These are phyloP conservation scores for Fusarium succisae DNA, from an alignment of 2,329 filamentous ascomycete species.

Conservation along the genomic window DNA sequence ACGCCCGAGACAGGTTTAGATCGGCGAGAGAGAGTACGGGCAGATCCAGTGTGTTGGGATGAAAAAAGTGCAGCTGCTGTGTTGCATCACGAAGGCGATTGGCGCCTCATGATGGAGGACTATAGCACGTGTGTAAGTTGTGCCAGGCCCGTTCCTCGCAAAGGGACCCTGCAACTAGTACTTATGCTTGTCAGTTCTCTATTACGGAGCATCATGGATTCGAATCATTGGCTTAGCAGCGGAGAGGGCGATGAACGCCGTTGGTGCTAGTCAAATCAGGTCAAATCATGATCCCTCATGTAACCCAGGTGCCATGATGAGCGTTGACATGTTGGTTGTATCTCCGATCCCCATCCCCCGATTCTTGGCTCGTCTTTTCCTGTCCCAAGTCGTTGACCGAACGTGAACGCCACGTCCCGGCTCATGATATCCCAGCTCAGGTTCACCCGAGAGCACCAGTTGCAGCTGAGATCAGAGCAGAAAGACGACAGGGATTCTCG, in stretches of 20 bases:
- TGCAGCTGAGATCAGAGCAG: conserved; percentile 29
- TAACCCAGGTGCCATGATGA: conserved; percentile 29
- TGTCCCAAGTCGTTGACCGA: conserved; percentile 41
- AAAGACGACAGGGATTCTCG: conserved; percentile 10
- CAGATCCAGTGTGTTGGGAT: conserved; percentile 36
- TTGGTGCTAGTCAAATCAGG: conserved; percentile 22
- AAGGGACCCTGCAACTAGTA: conserved; percentile 18
- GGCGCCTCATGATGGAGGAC: conserved; percentile 37
- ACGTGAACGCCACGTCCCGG: conserved; percentile 4
- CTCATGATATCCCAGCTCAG: conserved; percentile 22
- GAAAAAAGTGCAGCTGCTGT: conserved; percentile 15
- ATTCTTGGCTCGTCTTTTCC: conserved; percentile 29
- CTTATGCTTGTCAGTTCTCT: conserved; percentile 21
- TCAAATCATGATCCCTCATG: conserved; percentile 28
- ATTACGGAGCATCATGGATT: background rate
- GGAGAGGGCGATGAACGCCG: background rate
- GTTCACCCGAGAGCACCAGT: background rate
- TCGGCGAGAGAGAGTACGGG: conserved; percentile 24
- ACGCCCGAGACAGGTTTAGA: conserved; percentile 27
- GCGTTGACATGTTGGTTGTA: conserved; percentile 1
- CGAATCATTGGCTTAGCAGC: background rate
- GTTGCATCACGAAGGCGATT: conserved; percentile 16
- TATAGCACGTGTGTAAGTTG: conserved; percentile 36
- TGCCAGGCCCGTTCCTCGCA: conserved; percentile 21
- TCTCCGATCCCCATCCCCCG: conserved; percentile 24